phyloP scores from a whole-genome alignment of 2,329 filamentous ascomycete genomes.

The Colletotrichum tropicicola region DNA sequence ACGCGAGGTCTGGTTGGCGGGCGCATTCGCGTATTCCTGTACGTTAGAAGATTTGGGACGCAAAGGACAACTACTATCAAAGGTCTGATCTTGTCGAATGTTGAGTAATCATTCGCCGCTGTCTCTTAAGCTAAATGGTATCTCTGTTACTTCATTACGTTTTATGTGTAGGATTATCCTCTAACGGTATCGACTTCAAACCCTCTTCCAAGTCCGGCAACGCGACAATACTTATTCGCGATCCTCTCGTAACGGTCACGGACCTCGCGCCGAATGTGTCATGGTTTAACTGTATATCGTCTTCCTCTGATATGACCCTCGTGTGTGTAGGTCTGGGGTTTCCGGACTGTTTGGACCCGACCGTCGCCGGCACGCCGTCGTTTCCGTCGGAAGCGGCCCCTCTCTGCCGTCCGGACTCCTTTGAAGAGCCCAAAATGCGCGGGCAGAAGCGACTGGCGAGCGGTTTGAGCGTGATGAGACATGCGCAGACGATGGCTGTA shows the following conservation, averaged over 20 bases:
- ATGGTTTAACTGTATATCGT: neutral
- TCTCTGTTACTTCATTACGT: neutral
- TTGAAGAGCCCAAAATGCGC: neutral
- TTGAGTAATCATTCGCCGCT: neutral
- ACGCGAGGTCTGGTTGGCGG: too few species aligned
- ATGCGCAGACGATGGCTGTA: conserved; percentile 38
- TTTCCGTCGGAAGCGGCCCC: neutral
- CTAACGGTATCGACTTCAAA: neutral
- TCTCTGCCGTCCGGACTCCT: neutral
- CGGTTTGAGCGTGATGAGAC: conserved; percentile 37
- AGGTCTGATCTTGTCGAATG: too few species aligned
- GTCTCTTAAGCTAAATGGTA: neutral
- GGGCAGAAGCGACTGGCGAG: conserved; percentile 40
- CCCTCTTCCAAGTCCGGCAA: conserved; percentile 2
- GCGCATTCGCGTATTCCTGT: too few species aligned
- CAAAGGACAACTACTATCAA: too few species aligned
- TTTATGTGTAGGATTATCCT: neutral
- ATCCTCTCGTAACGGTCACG: neutral
- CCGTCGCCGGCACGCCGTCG: neutral
- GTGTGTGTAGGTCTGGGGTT: neutral
- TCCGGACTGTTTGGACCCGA: neutral
- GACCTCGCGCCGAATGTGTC: conserved; percentile 3
- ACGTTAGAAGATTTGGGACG: too few species aligned
- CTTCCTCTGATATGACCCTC: neutral
- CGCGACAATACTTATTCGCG: neutral